Base-by-base conservation (phyloP, 2,329 filamentous ascomycete species). In the Alternaria sp. region DNA sequence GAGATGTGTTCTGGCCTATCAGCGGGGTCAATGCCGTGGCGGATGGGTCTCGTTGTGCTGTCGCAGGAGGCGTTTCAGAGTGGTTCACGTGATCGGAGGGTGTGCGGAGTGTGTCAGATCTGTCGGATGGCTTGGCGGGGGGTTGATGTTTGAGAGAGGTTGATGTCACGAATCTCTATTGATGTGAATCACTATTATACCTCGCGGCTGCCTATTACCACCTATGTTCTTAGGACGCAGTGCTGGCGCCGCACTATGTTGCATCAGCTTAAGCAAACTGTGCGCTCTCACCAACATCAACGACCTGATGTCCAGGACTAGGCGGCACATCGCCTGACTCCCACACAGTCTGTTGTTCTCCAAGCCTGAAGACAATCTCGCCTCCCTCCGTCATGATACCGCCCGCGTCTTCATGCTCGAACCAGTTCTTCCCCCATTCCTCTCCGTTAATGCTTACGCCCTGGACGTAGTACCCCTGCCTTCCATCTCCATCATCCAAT, bases 341-440 rank as follows among this genome's bases (percentile, higher is more conserved):
- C 75, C 74, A 78, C 8, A 72, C 59, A 50, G 59, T 72, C 50
- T 73, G 60, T 56, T 77, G 71, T 5, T 17, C 55, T 1, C 77
- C 76, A 4, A 80, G 59, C 10, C 25, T 59, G 23, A 80, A 80
- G 23, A 74, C 6, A 47, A 80, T 78, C 54, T 79, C 76, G 5
- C 77, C 78, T 2, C 78, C 77, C 7, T 75, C 49, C 1, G 60
- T 71, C 76, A 79, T 78, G 21, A 78, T 74, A 0, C 71, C 74
- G 2, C 71, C 75, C 0, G 64, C 73, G 70, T 88, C 84, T 1
- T 82, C 80, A 71, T 88, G 86, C 59, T 83, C 80, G 17, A 88
- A 80, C 86, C 86, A 88, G 57, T 86, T 88, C 76, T 81, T 83
- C 1, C 78, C 69, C 86, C 86, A 88, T 0, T 59, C 3, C 57